Evolutionary conservation across 495 filamentous ascomycete species (phyloP), one percentile per base, ranked within the genome.

Genomic region (Cairneyella variabilis): DNA sequence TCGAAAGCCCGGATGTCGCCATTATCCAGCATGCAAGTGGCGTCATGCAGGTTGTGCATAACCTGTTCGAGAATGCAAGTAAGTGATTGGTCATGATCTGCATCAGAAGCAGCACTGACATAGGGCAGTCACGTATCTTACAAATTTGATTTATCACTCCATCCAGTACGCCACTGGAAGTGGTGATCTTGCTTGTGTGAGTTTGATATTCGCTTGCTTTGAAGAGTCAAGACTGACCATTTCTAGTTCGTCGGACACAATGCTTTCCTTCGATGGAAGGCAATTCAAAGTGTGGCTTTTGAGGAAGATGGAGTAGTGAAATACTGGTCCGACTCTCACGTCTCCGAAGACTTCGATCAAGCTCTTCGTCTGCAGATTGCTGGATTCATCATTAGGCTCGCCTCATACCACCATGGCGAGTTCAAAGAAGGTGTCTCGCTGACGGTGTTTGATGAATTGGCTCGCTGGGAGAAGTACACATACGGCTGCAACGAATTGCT

Each of bases 351-450:
- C 59, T 89, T 89, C 53, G 85, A 89, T 32, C 86, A 88, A 79
- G 73, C 83, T 17, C 76, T 89, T 5, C 80, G 82, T 36, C 74
- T 89, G 36, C 85, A 89, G 58, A 77, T 74, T 25, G 66, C 58
- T 41, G 82, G 83, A 7, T 86, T 84, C 64, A 71, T 78, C 23
- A 71, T 88, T 39, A 76, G 85, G 26, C 75, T 86, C 22, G 85
- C 76, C n/a, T 71, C 81, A 12, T 89, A 86, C 64, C 76, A 76
- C n/a, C 75, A 77, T 28, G 71, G 79, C 8, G 85, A 78, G 12
- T 89, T 86, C 70, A 84, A 88, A 58, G 85, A 89, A 63, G 85
- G 85, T 51, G 85, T 89, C 39, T 87, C 84, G n/a, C 69, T 89
- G 20, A 88, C 85, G 5, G 83, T 89, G 12, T 89, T 86, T 66